Conservation (phyloP, 2,329 filamentous ascomycete genomes). For the Coniella vitis region DNA sequence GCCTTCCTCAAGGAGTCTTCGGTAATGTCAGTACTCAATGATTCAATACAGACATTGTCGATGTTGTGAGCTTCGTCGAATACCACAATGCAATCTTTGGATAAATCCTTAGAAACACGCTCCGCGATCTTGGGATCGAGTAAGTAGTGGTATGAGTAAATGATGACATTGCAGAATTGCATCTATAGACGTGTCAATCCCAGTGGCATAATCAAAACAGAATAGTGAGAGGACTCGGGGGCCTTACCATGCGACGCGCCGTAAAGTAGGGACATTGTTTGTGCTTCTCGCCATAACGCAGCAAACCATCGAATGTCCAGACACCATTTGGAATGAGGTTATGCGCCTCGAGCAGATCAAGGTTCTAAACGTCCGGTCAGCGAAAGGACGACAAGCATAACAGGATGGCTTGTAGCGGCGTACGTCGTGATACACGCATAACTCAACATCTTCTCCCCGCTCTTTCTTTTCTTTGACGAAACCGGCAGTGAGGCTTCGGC, state of each 20-base stretch:
- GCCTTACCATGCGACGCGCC: slow-evolving; percentile 75
- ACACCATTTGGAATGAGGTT: slow-evolving; percentile 92
- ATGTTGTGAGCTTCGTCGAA: slow-evolving; percentile 99
- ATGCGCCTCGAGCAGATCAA: slow-evolving; percentile 89
- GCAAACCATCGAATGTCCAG: slow-evolving; percentile 85
- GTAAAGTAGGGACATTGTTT: slow-evolving; percentile 99
- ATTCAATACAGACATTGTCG: slow-evolving; percentile 98
- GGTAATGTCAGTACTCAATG: slow-evolving; percentile 91
- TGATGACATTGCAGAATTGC: slow-evolving; percentile 98
- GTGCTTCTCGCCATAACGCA: slow-evolving; percentile 86
- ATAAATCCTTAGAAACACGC: slow-evolving; percentile 87
- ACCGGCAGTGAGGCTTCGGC: slow-evolving; percentile 88
- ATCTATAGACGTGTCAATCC: slow-evolving; percentile 49
- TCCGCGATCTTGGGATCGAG: slow-evolving; percentile 98
- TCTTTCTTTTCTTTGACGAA: slow-evolving; percentile 99
- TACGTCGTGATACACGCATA: slow-evolving; percentile 93
- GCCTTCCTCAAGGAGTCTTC: slow-evolving; percentile 91
- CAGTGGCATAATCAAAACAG: slow-evolving; percentile 6
- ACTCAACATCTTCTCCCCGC: slow-evolving; percentile 83
- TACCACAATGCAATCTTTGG: slow-evolving; percentile 96
- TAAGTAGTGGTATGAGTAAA: slow-evolving; percentile 98
- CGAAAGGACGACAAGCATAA: neutral
- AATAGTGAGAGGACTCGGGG: neutral
- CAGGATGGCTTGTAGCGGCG: slow-evolving; percentile 19
- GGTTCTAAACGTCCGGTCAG: slow-evolving; percentile 50